phyloP scores from a whole-genome alignment of 2,329 filamentous ascomycete species.

The Aspergillus pseudoviridinutans region DNA sequence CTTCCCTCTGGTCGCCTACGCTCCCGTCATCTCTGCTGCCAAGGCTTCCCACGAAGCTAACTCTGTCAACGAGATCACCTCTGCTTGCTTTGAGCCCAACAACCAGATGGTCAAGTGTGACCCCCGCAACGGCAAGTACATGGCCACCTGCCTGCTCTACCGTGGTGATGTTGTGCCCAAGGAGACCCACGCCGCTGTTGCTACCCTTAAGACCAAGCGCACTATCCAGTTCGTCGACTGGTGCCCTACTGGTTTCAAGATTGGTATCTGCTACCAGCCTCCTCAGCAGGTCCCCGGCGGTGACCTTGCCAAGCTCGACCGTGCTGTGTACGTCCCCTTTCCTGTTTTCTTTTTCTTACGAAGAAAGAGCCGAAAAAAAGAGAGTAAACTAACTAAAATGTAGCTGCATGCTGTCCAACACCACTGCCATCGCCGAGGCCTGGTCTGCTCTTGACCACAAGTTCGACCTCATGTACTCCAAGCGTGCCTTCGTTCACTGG shows the following conservation, averaged over 20 bases:
- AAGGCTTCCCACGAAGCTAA: slow-evolving; percentile 98
- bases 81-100: slow-evolving; percentile 98
- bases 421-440: slow-evolving; percentile 95
- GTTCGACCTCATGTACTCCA: slow-evolving; percentile 99
- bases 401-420: slow-evolving; percentile 91
- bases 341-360: background rate
- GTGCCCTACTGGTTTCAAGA: slow-evolving; percentile 99
- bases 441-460: slow-evolving; percentile 96
- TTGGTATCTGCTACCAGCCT: slow-evolving; percentile 99
- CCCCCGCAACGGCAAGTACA: slow-evolving; percentile 98
- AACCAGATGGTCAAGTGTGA: slow-evolving; percentile 99
- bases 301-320: slow-evolving; percentile 95
- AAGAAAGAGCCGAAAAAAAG: too few relatives aligned
- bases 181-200: slow-evolving; percentile 87
- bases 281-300: slow-evolving; percentile 94
- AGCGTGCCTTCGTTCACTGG: slow-evolving; percentile 99
- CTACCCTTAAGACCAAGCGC: slow-evolving; percentile 97
- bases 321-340: slow-evolving; percentile 74
- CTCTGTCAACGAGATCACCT: slow-evolving; percentile 97
- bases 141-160: slow-evolving; percentile 97
- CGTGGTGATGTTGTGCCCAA: slow-evolving; percentile 97
- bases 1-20: slow-evolving; percentile 96
- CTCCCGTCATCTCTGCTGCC: slow-evolving; percentile 87
- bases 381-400: slow-evolving; percentile 2
- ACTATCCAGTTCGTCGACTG: slow-evolving; percentile 99